Conservation (phyloP, 2,329 filamentous ascomycete genomes). For the Fusarium euwallaceae region DNA sequence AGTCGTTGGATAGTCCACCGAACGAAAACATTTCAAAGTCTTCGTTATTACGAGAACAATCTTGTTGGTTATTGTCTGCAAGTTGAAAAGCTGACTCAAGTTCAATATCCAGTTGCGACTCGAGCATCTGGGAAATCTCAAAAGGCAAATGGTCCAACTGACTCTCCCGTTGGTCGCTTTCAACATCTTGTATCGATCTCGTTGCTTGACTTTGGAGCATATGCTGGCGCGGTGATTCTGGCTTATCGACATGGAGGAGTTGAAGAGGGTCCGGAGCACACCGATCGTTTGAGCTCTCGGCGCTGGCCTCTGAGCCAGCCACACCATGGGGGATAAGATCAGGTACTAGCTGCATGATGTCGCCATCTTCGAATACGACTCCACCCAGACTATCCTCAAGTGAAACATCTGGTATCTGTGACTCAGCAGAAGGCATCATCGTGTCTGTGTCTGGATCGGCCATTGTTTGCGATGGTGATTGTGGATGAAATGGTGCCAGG, state of each 20-base stretch:
- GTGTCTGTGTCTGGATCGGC: background rate
- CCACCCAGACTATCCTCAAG: background rate
- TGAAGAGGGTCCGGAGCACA: background rate
- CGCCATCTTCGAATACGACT: background rate
- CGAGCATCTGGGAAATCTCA: background rate
- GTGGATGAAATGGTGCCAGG: background rate
- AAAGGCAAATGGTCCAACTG: background rate
- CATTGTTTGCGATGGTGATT: background rate
- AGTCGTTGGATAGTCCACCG: background rate
- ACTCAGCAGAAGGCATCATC: background rate
- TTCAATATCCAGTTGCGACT: background rate
- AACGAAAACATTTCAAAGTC: background rate
- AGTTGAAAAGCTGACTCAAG: background rate
- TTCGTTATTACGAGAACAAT: too few relatives aligned
- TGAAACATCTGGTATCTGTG: background rate
- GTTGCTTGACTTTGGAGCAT: background rate
- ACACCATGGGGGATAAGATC: background rate
- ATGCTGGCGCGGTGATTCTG: background rate
- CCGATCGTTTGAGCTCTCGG: background rate
- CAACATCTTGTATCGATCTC: background rate
- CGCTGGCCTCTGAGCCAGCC: background rate
- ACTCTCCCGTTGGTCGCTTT: background rate
- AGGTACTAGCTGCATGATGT: background rate
- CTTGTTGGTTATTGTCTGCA: background rate
- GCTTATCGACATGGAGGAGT: background rate